Base-by-base conservation (phyloP, 805 yeast genomes). In the Candida silvicultrix region DNA sequence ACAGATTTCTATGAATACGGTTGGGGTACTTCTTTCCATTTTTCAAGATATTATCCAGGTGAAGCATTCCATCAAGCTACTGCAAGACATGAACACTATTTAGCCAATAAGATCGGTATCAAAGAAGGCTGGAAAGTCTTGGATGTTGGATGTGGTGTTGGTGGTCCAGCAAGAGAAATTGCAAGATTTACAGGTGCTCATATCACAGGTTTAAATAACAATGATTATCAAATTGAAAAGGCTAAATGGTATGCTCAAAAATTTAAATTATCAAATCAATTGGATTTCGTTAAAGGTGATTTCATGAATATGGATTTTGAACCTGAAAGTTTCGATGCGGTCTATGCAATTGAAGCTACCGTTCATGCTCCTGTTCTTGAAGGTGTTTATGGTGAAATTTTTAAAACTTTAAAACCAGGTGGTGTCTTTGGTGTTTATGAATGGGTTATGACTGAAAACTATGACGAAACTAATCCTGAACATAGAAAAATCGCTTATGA, bases 121-220 rank as follows among this genome's bases (percentile, higher is more conserved):
- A 67, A 74, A 57, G 85, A 82, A 57, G 78, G 81, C 57, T 86
- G 85, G 88, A 81, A 83, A 62, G 99, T 92, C 16, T 77, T 92
- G 57, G 99, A 92, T 65, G 99, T 92, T 47, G 99, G 99, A 41
- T 94, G 99, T 74, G 99, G 99, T 76, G 96, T 92, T 59, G 99
- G 99, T 64, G 99, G 99, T 38, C 99, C 99, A 60, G 97, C 96
- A 20, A 85, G 97, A 68, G 97, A 94, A 73, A 92, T 92, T 61
- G 77, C 85, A 50, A 81, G 96, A 64, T 92, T 92, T 74, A 85
- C 98, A 43, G 89, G 84, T 59, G 84, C 89, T 70, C 71, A 79
- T 58, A 75, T 92, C 64, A 86, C 86, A 51, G 99, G 99, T 43
- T 76, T 92, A 59, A 92, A 92, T 75, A 92, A 94, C 76, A 94